A percentile compares a stretch with the other conserved stretches of the same genome.
Evolutionary conservation across 1,284 basidiomycete genomes (phyloP).

Genomic region (Fereydounia khargensis): DNA sequence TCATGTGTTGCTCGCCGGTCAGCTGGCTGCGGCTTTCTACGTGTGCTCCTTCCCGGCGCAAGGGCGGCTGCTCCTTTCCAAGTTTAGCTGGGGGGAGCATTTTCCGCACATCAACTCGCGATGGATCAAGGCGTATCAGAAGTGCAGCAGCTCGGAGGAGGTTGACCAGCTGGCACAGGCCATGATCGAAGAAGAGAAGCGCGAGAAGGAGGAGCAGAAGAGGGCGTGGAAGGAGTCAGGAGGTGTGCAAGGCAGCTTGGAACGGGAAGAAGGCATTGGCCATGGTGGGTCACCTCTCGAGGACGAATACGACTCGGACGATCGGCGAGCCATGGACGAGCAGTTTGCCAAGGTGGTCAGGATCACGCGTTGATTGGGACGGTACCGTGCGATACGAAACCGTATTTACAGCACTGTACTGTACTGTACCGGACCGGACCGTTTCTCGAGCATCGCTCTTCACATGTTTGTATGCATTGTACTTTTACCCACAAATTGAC

Average conservation of each 20-base stretch:
- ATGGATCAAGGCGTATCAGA: conserved; percentile 35
- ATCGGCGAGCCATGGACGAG: conserved; percentile 11
- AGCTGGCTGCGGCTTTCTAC: conserved; percentile 48
- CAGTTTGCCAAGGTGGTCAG: conserved; percentile 40
- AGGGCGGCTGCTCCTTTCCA: conserved; percentile 40
- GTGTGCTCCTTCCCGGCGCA: conserved; percentile 34
- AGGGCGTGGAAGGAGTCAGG: conserved; percentile 24
- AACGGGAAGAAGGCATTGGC: conserved; percentile 4
- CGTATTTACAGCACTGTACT: too few species aligned
- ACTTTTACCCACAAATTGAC: too few species aligned
- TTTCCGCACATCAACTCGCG: conserved; percentile 43
- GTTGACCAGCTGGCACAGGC: conserved; percentile 28
- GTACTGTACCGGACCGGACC: too few species aligned
- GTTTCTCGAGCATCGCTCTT: too few species aligned
- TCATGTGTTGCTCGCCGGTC: too few species aligned
- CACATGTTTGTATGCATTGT: too few species aligned
- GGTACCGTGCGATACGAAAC: too few species aligned
- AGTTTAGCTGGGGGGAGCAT: conserved; percentile 50
- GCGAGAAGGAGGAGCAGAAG: conserved; percentile 32
- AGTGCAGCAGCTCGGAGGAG: conserved; percentile 27
- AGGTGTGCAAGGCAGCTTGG: conserved; percentile 29
- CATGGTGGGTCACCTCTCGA: conserved; percentile 28
- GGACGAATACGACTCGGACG: conserved; percentile 4
- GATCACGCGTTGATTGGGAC: conserved; percentile 6
- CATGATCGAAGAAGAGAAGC: conserved; percentile 35